These are phyloP conservation scores for Pseudogymnoascus sp. DNA, from an alignment of 2,329 filamentous ascomycete species.

Conservation along the genomic window DNA sequence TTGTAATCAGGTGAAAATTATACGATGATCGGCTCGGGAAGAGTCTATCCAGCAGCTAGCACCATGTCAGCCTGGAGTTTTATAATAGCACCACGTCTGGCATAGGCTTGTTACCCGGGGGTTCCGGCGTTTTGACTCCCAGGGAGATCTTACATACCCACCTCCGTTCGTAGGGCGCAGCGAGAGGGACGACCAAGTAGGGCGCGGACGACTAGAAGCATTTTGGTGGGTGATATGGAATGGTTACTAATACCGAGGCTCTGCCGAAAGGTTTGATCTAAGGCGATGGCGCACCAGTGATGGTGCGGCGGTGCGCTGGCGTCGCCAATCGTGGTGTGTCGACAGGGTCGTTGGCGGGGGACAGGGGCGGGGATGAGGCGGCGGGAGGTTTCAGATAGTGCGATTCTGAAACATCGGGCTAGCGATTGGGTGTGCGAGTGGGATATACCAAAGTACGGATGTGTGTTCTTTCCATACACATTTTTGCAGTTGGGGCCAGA, in stretches of 20 bases:
- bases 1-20: not conserved
- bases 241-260: not conserved
- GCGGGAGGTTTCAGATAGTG: constrained; percentile 1
- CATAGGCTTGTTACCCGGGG: not conserved
- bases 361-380: not conserved
- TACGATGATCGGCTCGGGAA: not conserved
- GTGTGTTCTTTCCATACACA: not conserved
- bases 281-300: not conserved
- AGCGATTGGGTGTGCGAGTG: not conserved
- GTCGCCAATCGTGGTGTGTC: not conserved
- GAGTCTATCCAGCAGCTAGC: not conserved
- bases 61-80: not conserved
- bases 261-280: not conserved
- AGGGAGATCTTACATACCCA: not conserved
- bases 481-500: not conserved
- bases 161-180: not conserved
- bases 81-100: not conserved
- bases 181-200: not conserved
- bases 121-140: not conserved
- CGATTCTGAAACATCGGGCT: not conserved
- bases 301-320: not conserved
- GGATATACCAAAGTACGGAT: not conserved
- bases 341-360: not conserved
- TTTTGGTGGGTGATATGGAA: not conserved
- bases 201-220: not conserved